A percentile compares a stretch with the other conserved stretches of the same genome.
Evolutionary conservation across 192 early-diverging fungal genomes (phyloP).

Genomic region (Podila verticillata): DNA sequence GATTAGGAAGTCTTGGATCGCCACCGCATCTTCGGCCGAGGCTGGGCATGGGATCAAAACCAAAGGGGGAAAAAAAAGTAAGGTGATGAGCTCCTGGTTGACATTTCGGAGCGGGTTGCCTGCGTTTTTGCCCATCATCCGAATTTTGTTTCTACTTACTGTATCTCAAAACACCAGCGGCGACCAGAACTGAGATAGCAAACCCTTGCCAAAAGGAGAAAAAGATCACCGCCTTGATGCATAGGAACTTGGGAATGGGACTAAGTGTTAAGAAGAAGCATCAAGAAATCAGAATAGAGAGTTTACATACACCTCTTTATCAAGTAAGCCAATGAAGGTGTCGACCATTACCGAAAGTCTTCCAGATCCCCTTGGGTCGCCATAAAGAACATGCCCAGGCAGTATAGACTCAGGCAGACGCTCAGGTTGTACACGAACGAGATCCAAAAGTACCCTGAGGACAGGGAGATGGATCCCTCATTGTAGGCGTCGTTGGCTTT

Average conservation of each 20-base stretch:
- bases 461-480: slow-evolving; percentile 80
- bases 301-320: too few relatives aligned
- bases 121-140: neutral
- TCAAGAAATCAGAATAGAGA: neutral
- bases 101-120: neutral
- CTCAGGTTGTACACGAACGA: slow-evolving; percentile 88
- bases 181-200: slow-evolving; percentile 82
- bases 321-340: too few relatives aligned
- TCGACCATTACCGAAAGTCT: slow-evolving; percentile 75
- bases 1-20: slow-evolving; percentile 90
- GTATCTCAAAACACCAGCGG: slow-evolving; percentile 76
- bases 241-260: slow-evolving; percentile 94
- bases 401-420: slow-evolving; percentile 88
- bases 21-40: slow-evolving; percentile 62
- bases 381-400: slow-evolving; percentile 88
- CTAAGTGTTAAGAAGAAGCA: slow-evolving; percentile 47
- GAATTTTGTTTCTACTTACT: slow-evolving; percentile 54
- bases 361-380: slow-evolving; percentile 78
- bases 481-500: slow-evolving; percentile 78
- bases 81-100: neutral
- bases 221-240: slow-evolving; percentile 93
- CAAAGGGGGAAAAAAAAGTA: neutral
- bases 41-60: too few relatives aligned
- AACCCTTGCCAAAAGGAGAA: slow-evolving; percentile 96
- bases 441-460: slow-evolving; percentile 82